A percentile compares a stretch with the other conserved stretches of the same genome.
phyloP scores from a whole-genome alignment of 768 basidiomycete species.

The Agaricus bisporus region DNA sequence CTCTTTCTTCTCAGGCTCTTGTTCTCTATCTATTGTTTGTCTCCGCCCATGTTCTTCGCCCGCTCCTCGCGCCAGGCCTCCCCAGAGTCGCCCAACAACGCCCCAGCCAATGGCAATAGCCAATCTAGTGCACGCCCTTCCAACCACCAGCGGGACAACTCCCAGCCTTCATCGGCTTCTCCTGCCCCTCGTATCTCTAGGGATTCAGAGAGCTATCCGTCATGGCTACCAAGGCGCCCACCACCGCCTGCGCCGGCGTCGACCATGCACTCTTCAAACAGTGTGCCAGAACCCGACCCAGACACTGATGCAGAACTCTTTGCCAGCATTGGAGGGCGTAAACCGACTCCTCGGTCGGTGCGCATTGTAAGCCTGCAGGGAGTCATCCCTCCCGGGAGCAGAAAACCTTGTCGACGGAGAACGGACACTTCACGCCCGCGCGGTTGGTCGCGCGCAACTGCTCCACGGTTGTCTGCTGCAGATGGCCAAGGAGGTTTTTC shows the following conservation, averaged over 20 bases:
- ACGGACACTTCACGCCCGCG: slow-evolving; percentile 26
- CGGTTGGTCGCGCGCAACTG: slow-evolving; percentile 55
- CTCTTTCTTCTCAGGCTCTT: slow-evolving; percentile 9
- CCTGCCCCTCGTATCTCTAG: slow-evolving; percentile 24
- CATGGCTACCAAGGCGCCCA: slow-evolving; percentile 79
- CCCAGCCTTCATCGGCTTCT: slow-evolving; percentile 23
- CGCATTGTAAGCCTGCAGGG: slow-evolving; percentile 72
- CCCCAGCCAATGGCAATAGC: slow-evolving; percentile 16
- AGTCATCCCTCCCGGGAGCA: slow-evolving; percentile 23
- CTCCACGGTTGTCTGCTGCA: slow-evolving; percentile 29
- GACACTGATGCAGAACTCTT: slow-evolving; percentile 11
- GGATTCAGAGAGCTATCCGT: slow-evolving; percentile 70
- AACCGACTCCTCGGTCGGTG: slow-evolving; percentile 74
- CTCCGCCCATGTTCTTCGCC: slow-evolving; percentile 13
- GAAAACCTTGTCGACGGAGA: slow-evolving; percentile 20
- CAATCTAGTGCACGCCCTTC: slow-evolving; percentile 16
- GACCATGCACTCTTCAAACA: slow-evolving; percentile 55
- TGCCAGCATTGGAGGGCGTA: slow-evolving; percentile 50
- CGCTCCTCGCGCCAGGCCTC: slow-evolving; percentile 33
- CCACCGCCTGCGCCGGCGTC: slow-evolving; percentile 71
- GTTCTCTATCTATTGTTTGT: not conserved
- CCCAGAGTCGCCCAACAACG: slow-evolving; percentile 19
- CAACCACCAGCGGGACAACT: slow-evolving; percentile 14
- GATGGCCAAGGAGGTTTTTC: not conserved
- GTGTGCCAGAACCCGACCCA: slow-evolving; percentile 24